phyloP scores from a whole-genome alignment of 805 yeast species.

The Metschnikowia aberdeeniae region DNA sequence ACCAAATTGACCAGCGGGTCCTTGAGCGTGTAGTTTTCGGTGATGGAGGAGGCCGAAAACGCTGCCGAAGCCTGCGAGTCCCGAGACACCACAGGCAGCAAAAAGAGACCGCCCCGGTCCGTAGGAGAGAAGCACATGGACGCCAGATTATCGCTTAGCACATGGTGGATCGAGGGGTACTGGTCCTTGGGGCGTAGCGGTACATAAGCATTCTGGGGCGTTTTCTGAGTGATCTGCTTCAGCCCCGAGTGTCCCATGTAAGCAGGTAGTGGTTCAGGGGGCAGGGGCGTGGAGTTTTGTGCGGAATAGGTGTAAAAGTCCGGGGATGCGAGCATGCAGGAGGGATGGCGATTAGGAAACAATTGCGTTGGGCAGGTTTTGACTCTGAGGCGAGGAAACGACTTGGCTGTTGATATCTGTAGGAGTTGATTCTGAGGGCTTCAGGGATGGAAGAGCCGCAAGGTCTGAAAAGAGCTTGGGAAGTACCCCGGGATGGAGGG shows the following conservation, averaged over 20 bases:
- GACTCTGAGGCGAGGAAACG: background rate
- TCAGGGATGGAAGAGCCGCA: too few relatives aligned
- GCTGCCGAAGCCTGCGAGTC: constrained; percentile 3
- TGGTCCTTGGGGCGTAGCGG: background rate
- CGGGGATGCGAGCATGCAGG: constrained; percentile 6
- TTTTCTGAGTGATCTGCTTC: constrained; percentile 1
- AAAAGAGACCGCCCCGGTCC: constrained; percentile 14
- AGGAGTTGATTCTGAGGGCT: too few relatives aligned
- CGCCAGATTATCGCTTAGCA: constrained; percentile 2
- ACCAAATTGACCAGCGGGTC: constrained; percentile 15
- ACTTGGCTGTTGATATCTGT: too few relatives aligned
- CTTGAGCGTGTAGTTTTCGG: constrained; percentile 15
- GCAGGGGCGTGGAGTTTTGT: background rate
- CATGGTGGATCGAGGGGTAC: constrained; percentile 1
- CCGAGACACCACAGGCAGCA: constrained; percentile 18
- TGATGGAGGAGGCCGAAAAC: constrained; percentile 13
- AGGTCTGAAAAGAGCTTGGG: too few relatives aligned
- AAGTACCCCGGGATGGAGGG: too few relatives aligned
- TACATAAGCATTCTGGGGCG: background rate
- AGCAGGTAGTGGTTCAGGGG: constrained; percentile 7
- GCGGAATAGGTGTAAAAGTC: constrained; percentile 1
- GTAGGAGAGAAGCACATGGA: constrained; percentile 11
- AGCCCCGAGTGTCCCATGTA: constrained; percentile 17
- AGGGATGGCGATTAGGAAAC: background rate
- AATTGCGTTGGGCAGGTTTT: background rate